Evolutionary conservation across 768 basidiomycete genomes (phyloP).

Genomic region (Rhodotorula toruloides): DNA sequence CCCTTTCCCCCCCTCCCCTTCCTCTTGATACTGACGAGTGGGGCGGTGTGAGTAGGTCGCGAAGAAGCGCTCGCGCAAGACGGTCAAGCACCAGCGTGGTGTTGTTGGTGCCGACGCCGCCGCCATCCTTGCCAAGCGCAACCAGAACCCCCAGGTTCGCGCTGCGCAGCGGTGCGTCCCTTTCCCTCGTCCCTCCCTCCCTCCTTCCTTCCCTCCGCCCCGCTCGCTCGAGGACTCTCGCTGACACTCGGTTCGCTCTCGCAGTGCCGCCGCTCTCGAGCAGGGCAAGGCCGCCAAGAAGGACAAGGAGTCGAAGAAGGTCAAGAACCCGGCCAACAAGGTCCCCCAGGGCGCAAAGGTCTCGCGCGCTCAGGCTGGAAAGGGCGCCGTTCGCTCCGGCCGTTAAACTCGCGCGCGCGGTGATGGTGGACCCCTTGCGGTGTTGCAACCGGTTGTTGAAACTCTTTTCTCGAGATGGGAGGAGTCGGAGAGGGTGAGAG

Average conservation of each 20-base stretch:
- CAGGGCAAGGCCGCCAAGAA: constrained; percentile 43
- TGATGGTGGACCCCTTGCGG: not conserved
- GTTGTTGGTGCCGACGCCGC: constrained; percentile 94
- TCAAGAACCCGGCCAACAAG: too few species aligned
- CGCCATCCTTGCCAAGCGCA: constrained; percentile 82
- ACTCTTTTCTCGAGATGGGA: too few species aligned
- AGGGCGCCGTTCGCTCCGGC: not conserved
- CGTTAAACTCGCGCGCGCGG: not conserved
- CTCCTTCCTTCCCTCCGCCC: not conserved
- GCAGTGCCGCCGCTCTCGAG: constrained; percentile 37
- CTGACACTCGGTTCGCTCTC: not conserved
- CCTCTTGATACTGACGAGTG: too few species aligned
- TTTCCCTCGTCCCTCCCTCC: not conserved
- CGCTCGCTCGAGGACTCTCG: not conserved
- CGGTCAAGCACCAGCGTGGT: constrained; percentile 94
- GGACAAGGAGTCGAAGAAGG: constrained; percentile 40
- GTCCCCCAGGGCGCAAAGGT: not conserved
- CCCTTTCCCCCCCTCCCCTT: too few species aligned
- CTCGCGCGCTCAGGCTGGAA: not conserved
- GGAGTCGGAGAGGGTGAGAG: too few species aligned
- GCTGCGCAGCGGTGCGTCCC: constrained; percentile 56
- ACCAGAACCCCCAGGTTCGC: constrained; percentile 76
- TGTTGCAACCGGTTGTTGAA: not conserved
- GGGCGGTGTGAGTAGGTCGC: too few species aligned
- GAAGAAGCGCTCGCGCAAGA: constrained; percentile 95